Evolutionary conservation across 2,329 filamentous ascomycete genomes (phyloP), one percentile per base, ranked within the genome.

Genomic region (Dactylellina sp.): DNA sequence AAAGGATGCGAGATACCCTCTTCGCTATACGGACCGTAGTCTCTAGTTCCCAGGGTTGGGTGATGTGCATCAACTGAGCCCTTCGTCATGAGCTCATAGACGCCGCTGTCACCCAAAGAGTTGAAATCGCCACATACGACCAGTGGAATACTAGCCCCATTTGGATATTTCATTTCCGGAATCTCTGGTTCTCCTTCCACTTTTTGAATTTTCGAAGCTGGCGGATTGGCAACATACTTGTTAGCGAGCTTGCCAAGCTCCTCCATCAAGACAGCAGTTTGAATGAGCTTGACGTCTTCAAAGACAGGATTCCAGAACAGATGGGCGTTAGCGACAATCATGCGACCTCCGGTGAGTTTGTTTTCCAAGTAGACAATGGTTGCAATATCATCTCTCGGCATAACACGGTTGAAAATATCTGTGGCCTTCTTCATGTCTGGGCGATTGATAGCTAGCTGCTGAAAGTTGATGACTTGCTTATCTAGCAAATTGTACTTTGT

Each of bases 301-400:
- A 91, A 89, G 2, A 87, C 89, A 1, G 92, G 92, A 79, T 99
- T 93, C 95, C 95, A 99, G 79, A 92, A 96, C 59, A 98, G 85
- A 84, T 99, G 95, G 3, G 92, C 91, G 80, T 98, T 98, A 77
- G 92, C 92, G 37, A 98, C 89, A 76, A 99, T 96, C 79, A 98
- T 84, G 65, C 95, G 89, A 12, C 92, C 89, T n/a, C 95, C 95
- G 0, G 94, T 97, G 74, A 87, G 84, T 39, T 94, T 88, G 79
- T 96, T 97, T 82, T 99, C 95, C 75, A 99, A 88, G 84, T 98
- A 96, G 64, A 91, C 89, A 52, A 97, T 88, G 52, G 97, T 90
- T 14, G 91, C 95, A 81, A 99, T 97, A 80, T 98, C 94, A 84
- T 99, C 95, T 82, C 95, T 92, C 75, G 94, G 93, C 95, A 97